phyloP scores from a whole-genome alignment of 2,329 filamentous ascomycete species.

The Rhynchosporium secalis region DNA sequence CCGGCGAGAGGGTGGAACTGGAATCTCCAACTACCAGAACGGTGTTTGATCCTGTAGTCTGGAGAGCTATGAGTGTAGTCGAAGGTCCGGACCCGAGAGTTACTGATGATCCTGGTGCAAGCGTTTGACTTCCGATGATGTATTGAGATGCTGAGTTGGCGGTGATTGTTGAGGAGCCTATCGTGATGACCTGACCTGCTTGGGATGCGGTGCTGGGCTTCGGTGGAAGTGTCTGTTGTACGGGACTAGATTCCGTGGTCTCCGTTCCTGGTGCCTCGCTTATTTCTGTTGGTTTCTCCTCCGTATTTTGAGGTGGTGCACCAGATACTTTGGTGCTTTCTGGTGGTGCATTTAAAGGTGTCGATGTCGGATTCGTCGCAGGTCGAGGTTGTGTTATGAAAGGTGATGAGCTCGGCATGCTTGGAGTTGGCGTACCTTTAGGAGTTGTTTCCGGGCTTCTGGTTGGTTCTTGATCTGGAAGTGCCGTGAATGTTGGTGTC shows the following conservation, averaged over 20 bases:
- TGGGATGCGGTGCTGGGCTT: not conserved
- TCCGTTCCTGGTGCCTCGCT: not conserved
- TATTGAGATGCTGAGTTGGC: conserved; percentile 16
- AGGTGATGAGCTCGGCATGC: not conserved
- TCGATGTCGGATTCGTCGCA: not conserved
- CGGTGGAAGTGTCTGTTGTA: not conserved
- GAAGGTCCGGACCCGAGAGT: conserved; percentile 15
- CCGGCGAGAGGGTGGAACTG: conserved; percentile 6
- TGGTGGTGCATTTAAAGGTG: not conserved
- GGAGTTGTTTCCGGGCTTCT: not conserved
- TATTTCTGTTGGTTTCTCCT: not conserved
- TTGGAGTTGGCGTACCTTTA: not conserved
- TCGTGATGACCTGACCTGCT: not conserved
- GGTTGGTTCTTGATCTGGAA: conserved; percentile 2
- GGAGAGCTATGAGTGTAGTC: conserved; percentile 13
- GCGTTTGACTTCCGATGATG: conserved; percentile 11
- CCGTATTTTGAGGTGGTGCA: not conserved
- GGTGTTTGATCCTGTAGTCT: conserved; percentile 3
- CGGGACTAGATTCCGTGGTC: not conserved
- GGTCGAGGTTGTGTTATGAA: not conserved
- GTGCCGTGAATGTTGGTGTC: not conserved
- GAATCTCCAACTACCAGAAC: conserved; percentile 10
- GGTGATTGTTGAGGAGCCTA: conserved; percentile 6
- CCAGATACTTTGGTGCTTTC: not conserved
- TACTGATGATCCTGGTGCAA: conserved; percentile 13